Evolutionary conservation across 768 basidiomycete species (phyloP).

Genomic region (Amanita pseudoporphyria): DNA sequence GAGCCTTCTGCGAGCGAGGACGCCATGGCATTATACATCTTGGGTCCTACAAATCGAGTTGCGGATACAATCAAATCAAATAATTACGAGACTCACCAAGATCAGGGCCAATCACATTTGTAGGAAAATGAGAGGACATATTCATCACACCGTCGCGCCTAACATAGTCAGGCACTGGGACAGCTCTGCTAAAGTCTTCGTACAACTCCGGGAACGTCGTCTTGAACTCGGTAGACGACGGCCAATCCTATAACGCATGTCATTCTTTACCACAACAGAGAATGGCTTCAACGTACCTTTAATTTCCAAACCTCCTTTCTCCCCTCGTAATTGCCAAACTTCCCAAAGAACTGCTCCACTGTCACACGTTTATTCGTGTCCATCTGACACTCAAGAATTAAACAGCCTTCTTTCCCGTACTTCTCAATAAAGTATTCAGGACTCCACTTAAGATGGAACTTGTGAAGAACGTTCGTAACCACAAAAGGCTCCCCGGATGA

Average conservation of each 20-base stretch:
- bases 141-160: slow-evolving; percentile 84
- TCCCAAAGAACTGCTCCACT: slow-evolving; percentile 70
- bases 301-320: slow-evolving; percentile 60
- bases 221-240: slow-evolving; percentile 78
- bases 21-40: slow-evolving; percentile 90
- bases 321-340: slow-evolving; percentile 60
- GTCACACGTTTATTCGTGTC: slow-evolving; percentile 53
- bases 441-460: slow-evolving; percentile 67
- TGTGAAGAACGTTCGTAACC: slow-evolving; percentile 52
- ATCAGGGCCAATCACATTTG: slow-evolving; percentile 70
- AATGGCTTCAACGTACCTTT: slow-evolving; percentile 38
- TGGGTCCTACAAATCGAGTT: slow-evolving; percentile 56
- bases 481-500: slow-evolving; percentile 64
- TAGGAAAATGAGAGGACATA: slow-evolving; percentile 82
- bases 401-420: slow-evolving; percentile 53
- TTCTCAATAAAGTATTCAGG: slow-evolving; percentile 72
- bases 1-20: slow-evolving; percentile 56
- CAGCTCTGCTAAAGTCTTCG: slow-evolving; percentile 72
- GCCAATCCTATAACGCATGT: slow-evolving; percentile 67
- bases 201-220: slow-evolving; percentile 76
- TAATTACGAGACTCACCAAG: slow-evolving; percentile 41
- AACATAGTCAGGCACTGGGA: slow-evolving; percentile 88
- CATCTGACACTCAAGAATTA: slow-evolving; percentile 77
- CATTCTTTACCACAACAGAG: background rate
- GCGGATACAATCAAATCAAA: slow-evolving; percentile 7